A percentile compares a stretch with the other conserved stretches of the same genome.
These are phyloP conservation scores for Penstemon barbatus DNA, from an alignment of 257 asterid species.

Conservation along the genomic window DNA sequence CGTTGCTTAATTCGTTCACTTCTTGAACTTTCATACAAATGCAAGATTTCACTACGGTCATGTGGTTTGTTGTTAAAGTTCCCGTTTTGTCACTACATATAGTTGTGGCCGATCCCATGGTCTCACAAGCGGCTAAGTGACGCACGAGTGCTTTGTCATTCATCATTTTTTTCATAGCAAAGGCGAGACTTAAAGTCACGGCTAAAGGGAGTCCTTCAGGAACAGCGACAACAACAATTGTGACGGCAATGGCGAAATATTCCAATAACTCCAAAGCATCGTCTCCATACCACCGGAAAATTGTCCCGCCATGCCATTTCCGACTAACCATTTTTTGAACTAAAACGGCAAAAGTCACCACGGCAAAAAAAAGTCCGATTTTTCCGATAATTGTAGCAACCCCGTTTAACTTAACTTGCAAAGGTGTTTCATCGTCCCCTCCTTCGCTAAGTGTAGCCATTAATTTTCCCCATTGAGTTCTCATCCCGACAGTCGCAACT, in stretches of 20 bases:
- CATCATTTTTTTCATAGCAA: conserved; percentile 97
- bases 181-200: conserved; percentile 85
- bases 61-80: conserved; percentile 80
- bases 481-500: conserved; percentile 93
- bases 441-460: conserved; percentile 94
- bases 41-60: conserved; percentile 89
- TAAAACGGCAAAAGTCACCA: conserved; percentile 81
- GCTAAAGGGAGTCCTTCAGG: conserved; percentile 99
- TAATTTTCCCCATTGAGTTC: conserved; percentile 94
- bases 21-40: conserved; percentile 62
- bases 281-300: conserved; percentile 60
- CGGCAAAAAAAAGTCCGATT: conserved; percentile 83
- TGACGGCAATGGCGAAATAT: conserved; percentile 88
- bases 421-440: conserved; percentile 88
- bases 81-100: conserved; percentile 94
- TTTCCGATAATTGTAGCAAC: conserved; percentile 98
- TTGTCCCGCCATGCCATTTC: conserved; percentile 52
- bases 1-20: conserved; percentile 30
- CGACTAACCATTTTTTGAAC: conserved; percentile 69
- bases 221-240: conserved; percentile 95
- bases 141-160: conserved; percentile 93
- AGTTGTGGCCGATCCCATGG: conserved; percentile 93
- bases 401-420: conserved; percentile 87
- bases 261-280: conserved; percentile 76
- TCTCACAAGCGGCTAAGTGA: conserved; percentile 90